Conservation (phyloP, 2,329 filamentous ascomycete species). For the Chaetomium sp. region DNA sequence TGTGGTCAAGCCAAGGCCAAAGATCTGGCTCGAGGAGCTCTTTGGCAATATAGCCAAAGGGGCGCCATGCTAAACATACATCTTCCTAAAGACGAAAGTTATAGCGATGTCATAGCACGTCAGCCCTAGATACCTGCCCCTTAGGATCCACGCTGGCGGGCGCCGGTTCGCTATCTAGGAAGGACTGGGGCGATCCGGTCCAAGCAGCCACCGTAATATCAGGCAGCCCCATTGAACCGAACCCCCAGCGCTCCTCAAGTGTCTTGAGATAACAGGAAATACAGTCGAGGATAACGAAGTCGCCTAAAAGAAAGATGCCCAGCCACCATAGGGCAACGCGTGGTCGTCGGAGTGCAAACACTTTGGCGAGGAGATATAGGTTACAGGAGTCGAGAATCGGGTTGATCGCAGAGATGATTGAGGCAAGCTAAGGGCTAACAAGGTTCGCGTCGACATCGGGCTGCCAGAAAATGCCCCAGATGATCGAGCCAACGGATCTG, state of each 20-base stretch:
- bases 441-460: not conserved
- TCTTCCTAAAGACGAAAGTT: not conserved
- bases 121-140: not conserved
- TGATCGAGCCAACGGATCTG: not conserved
- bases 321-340: not conserved
- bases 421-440: slow-evolving; percentile 1
- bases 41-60: not conserved
- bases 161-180: not conserved
- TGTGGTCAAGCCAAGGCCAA: not conserved
- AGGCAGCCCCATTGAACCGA: not conserved
- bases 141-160: not conserved
- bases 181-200: slow-evolving; percentile 1
- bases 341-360: not conserved
- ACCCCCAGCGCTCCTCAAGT: slow-evolving; percentile 1
- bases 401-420: not conserved
- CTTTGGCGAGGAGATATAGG: not conserved
- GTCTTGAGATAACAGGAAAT: slow-evolving; percentile 1
- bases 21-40: not conserved
- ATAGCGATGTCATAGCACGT: not conserved
- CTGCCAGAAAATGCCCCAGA: slow-evolving; percentile 5
- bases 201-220: not conserved
- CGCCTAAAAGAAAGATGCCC: slow-evolving; percentile 1
- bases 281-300: not conserved
- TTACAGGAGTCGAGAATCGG: not conserved
- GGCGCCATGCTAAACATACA: not conserved